phyloP scores from a whole-genome alignment of 352 stramenopile species.

The Phytophthora quininea region DNA sequence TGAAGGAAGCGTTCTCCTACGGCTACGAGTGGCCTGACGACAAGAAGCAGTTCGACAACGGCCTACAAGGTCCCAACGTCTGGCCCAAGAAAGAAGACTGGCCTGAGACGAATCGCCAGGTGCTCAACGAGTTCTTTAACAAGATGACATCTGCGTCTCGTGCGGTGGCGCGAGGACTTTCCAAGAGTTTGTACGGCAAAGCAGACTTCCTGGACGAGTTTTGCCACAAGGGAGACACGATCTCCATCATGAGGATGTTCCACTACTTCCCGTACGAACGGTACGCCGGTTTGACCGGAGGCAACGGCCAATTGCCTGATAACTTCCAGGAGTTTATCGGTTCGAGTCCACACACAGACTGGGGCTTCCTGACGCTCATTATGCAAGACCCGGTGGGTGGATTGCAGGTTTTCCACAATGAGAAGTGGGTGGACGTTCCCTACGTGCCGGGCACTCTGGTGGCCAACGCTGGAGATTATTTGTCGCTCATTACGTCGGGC shows the following conservation, averaged over 20 bases:
- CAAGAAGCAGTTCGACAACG: slow-evolving; percentile 50
- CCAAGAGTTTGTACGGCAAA: slow-evolving; percentile 55
- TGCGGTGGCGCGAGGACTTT: slow-evolving; percentile 53
- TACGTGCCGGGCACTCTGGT: slow-evolving; percentile 75
- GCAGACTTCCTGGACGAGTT: slow-evolving; percentile 62
- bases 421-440: slow-evolving; percentile 78
- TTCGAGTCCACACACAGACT: slow-evolving; percentile 86
- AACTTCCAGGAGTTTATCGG: slow-evolving; percentile 75
- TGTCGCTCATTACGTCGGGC: slow-evolving; percentile 74
- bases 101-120: slow-evolving; percentile 35
- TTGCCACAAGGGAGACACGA: slow-evolving; percentile 71
- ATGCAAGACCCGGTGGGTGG: slow-evolving; percentile 77
- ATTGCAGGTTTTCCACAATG: slow-evolving; percentile 72
- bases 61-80: slow-evolving; percentile 73
- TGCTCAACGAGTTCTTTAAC: slow-evolving; percentile 64
- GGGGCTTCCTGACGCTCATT: slow-evolving; percentile 86
- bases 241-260: slow-evolving; percentile 87
- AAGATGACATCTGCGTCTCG: slow-evolving; percentile 62
- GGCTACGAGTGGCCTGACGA: slow-evolving; percentile 68
- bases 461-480: slow-evolving; percentile 82
- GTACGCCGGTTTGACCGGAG: slow-evolving; percentile 44
- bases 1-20: slow-evolving; percentile 87
- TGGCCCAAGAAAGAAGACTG: slow-evolving; percentile 55
- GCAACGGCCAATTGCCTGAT: slow-evolving; percentile 25
- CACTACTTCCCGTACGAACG: slow-evolving; percentile 85